These are phyloP conservation scores for Lizonia empirigonia DNA, from an alignment of 2,329 filamentous ascomycete species.

Conservation along the genomic window DNA sequence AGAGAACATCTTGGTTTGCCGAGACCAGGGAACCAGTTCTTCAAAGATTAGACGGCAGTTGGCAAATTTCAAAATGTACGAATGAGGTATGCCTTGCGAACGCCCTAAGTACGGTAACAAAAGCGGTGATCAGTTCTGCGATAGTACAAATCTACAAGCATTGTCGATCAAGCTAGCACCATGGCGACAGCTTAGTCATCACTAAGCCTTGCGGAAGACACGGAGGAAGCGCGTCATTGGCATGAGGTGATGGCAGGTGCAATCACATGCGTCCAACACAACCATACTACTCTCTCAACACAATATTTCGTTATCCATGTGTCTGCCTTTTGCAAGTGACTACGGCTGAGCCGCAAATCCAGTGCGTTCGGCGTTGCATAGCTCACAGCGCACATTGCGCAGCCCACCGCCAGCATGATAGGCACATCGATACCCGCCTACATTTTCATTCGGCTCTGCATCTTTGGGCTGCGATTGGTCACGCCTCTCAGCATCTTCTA, in stretches of 20 bases:
- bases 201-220: background rate
- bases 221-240: background rate
- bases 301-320: background rate
- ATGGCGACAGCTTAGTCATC: background rate
- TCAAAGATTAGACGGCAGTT: conserved; percentile 14
- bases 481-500: conserved; percentile 58
- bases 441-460: conserved; percentile 56
- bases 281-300: background rate
- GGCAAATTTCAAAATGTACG: no score
- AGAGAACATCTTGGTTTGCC: conserved; percentile 61
- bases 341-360: conserved; percentile 2
- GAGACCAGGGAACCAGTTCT: conserved; percentile 53
- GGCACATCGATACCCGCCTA: conserved; percentile 48
- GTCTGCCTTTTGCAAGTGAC: conserved; percentile 5
- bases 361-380: background rate
- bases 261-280: conserved; percentile 3
- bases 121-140: no score
- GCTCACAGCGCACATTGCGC: background rate
- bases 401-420: conserved; percentile 43
- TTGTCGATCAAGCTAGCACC: background rate
- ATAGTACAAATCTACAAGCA: no score
- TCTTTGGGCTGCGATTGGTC: conserved; percentile 56
- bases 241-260: conserved; percentile 9
- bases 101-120: no score
- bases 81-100: no score